Base-by-base conservation (phyloP, 1,284 basidiomycete species). In the Boletellus deceptivus region DNA sequence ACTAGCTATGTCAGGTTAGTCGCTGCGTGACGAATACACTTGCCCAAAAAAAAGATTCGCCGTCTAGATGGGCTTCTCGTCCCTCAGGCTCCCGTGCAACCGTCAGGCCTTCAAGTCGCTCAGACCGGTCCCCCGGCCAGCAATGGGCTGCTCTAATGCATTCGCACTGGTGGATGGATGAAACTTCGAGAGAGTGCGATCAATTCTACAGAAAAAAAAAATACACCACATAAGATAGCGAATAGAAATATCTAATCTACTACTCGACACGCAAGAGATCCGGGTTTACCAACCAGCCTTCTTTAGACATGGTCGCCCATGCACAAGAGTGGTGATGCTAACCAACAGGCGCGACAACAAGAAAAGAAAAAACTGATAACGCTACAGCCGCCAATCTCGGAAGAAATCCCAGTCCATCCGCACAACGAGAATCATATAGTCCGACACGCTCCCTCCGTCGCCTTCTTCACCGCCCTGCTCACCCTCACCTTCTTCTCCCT, bases 371-470 rank as follows among this genome's bases (percentile, higher is more conserved):
- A 33, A 2, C 22, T 22, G 44, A 54, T 24, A 59, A 48, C 39
- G 36, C 58, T 69, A 86, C 62, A 85, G 33, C 45, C 78, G 76
- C 86, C 86, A 89, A 43, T 86, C 84, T 52, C 70, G 73, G 69
- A 96, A 97, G 67, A 79, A 87, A 29, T 89, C 86, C 74, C 82
- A 86, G 60, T 97, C 89, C 50, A 70, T 70, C 53, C 84, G 79
- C 24, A 93, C 89, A 60, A 84, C 81, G 6, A 75, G 70, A 43
- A 98, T 75, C 92, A 98, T 95, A 62, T 93, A 96, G 55, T 95
- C 92, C 47, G 89, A 86, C 22, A 89, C 74, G 6, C 84, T 83
- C 6, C 88, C 86, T 25, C 79, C 80, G 38, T 80, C 83, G 11
- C 74, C 75, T 14, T 75, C 75, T 3, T 70, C 73, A 6, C 65